Evolutionary conservation across 768 basidiomycete genomes (phyloP).

Genomic region (Lactarius tabidus): DNA sequence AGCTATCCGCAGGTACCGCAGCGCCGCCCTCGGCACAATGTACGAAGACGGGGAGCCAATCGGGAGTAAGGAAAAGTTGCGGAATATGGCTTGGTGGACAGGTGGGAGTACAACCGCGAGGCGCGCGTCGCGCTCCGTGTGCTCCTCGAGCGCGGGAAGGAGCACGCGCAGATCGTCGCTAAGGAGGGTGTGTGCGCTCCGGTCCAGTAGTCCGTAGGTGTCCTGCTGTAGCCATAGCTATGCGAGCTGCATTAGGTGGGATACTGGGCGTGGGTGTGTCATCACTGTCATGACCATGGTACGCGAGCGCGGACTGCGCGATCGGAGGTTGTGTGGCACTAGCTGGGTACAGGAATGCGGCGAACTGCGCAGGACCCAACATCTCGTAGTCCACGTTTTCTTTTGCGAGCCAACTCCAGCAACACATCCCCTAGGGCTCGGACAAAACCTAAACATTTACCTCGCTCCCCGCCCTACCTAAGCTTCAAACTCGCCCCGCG

Average conservation of each 20-base stretch:
- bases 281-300: slow-evolving; percentile 44
- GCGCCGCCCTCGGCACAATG: slow-evolving; percentile 48
- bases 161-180: slow-evolving; percentile 39
- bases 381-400: slow-evolving; percentile 56
- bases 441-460: too few species aligned
- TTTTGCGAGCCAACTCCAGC: too few species aligned
- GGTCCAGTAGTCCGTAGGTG: slow-evolving; percentile 52
- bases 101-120: slow-evolving; percentile 29
- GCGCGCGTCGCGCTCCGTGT: background rate
- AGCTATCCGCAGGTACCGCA: slow-evolving; percentile 43
- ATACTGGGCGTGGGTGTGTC: slow-evolving; percentile 50
- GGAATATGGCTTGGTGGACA: slow-evolving; percentile 40
- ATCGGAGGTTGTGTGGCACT: slow-evolving; percentile 29
- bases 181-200: slow-evolving; percentile 43
- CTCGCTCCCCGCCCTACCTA: too few species aligned
- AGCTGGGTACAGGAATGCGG: slow-evolving; percentile 46
- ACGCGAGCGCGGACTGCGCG: slow-evolving; percentile 45
- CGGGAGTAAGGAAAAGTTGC: slow-evolving; percentile 36
- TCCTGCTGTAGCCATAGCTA: slow-evolving; percentile 60
- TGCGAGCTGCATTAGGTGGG: slow-evolving; percentile 56
- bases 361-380: slow-evolving; percentile 45
- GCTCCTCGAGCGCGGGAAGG: slow-evolving; percentile 4
- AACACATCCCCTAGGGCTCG: too few species aligned
- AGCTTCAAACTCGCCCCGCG: too few species aligned
- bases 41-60: slow-evolving; percentile 47